These are phyloP conservation scores for Diaporthe humulicola DNA, from an alignment of 2,329 filamentous ascomycete species.

Conservation along the genomic window DNA sequence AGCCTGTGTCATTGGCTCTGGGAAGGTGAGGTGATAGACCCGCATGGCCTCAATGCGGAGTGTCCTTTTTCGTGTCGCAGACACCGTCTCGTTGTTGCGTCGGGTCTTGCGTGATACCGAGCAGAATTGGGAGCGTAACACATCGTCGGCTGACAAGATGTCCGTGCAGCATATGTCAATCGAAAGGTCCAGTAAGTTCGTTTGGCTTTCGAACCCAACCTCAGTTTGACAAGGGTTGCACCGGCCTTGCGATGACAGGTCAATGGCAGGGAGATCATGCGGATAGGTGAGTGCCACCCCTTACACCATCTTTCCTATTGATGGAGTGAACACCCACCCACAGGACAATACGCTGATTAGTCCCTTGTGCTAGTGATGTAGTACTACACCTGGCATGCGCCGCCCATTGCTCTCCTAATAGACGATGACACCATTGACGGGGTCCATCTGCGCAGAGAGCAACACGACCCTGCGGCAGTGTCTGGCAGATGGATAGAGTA, in stretches of 20 bases:
- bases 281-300: slow-evolving; percentile 20
- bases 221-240: slow-evolving; percentile 2
- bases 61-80: slow-evolving; percentile 23
- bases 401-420: neutral
- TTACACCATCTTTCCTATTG: slow-evolving; percentile 23
- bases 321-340: slow-evolving; percentile 36
- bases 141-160: slow-evolving; percentile 21
- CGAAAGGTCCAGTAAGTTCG: neutral
- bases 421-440: neutral
- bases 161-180: slow-evolving; percentile 14
- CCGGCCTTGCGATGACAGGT: slow-evolving; percentile 30
- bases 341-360: slow-evolving; percentile 20
- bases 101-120: neutral
- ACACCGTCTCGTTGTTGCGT: slow-evolving; percentile 17
- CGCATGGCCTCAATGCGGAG: slow-evolving; percentile 25
- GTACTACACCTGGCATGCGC: slow-evolving; percentile 29
- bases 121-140: neutral
- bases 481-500: neutral
- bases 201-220: neutral
- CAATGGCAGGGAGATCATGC: slow-evolving; percentile 36
- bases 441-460: neutral
- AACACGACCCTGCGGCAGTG: neutral
- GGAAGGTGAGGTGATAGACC: slow-evolving; percentile 30
- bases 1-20: slow-evolving; percentile 32
- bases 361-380: slow-evolving; percentile 3